Conservation (phyloP, 371 early-diverging fungal species). For the Dichotomocladium elegans region DNA sequence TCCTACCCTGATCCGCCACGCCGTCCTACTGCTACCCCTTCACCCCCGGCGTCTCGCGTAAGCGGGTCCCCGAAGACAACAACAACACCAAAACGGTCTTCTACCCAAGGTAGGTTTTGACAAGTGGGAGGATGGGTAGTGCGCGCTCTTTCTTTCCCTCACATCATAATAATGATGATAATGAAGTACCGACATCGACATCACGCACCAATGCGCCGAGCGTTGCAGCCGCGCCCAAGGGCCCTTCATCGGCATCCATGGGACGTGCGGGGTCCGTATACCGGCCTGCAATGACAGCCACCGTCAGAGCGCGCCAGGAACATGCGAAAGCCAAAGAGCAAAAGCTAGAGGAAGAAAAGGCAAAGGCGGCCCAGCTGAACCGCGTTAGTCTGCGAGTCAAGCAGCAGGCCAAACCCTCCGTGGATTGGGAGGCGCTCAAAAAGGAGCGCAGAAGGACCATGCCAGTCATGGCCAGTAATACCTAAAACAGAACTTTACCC, state of each 20-base stretch:
- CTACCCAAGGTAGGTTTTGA: too few relatives aligned
- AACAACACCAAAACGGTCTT: too few relatives aligned
- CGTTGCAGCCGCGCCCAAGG: conserved; percentile 5
- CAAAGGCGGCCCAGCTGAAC: conserved; percentile 16
- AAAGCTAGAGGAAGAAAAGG: conserved; percentile 22
- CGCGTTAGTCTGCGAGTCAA: conserved; percentile 20
- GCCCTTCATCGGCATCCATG: conserved; percentile 4
- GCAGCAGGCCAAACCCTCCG: conserved; percentile 26
- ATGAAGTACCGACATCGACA: too few relatives aligned
- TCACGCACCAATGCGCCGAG: too few relatives aligned
- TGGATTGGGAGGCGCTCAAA: conserved; percentile 36
- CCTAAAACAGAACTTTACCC: too few relatives aligned
- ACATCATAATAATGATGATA: too few relatives aligned
- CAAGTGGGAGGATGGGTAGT: too few relatives aligned
- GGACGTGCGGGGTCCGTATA: conserved; percentile 9
- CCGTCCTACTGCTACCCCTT: too few relatives aligned
- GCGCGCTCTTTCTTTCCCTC: too few relatives aligned
- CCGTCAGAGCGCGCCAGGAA: conserved; percentile 40
- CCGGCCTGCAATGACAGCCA: conserved; percentile 33
- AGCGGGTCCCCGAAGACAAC: too few relatives aligned
- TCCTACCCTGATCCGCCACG: too few relatives aligned
- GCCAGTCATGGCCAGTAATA: conserved; percentile 5
- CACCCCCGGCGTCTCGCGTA: too few relatives aligned
- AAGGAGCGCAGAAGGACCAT: conserved; percentile 29
- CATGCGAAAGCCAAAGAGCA: conserved; percentile 31